Conservation (phyloP, 2,329 filamentous ascomycete species). For the Fusarium torreyae region DNA sequence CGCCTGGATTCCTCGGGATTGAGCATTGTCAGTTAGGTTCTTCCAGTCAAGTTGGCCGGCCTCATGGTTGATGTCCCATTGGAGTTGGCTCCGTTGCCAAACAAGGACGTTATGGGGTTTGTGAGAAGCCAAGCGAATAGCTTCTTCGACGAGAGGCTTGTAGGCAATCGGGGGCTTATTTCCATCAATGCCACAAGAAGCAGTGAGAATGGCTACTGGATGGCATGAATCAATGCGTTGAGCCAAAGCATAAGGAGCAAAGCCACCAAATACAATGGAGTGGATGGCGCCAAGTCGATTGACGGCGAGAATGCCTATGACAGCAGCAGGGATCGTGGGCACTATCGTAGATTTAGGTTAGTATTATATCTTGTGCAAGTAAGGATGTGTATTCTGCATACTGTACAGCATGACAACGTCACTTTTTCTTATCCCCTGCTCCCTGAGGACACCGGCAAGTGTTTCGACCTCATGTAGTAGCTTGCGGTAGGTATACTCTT, state of each 20-base stretch:
- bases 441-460: slow-evolving; percentile 84
- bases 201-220: slow-evolving; percentile 84
- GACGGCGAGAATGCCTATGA: slow-evolving; percentile 89
- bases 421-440: slow-evolving; percentile 85
- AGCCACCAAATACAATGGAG: slow-evolving; percentile 93
- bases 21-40: slow-evolving; percentile 79
- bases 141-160: slow-evolving; percentile 81
- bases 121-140: slow-evolving; percentile 75
- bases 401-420: slow-evolving; percentile 94
- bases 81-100: slow-evolving; percentile 85
- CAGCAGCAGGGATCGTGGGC: slow-evolving; percentile 93
- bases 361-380: neutral
- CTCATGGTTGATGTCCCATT: slow-evolving; percentile 80
- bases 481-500: slow-evolving; percentile 80
- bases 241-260: slow-evolving; percentile 84
- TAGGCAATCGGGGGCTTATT: slow-evolving; percentile 85
- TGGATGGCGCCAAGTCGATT: slow-evolving; percentile 89
- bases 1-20: slow-evolving; percentile 76
- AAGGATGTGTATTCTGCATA: slow-evolving; percentile 59
- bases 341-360: slow-evolving; percentile 64
- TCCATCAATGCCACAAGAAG: slow-evolving; percentile 93
- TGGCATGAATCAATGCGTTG: slow-evolving; percentile 89
- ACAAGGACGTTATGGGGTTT: slow-evolving; percentile 82
- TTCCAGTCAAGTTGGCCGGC: slow-evolving; percentile 86
- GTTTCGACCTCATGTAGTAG: slow-evolving; percentile 85